Percentiles rank a stretch among this genome's conserved stretches.
phyloP scores from a whole-genome alignment of 2,329 filamentous ascomycete species.

The Pseudovirgaria hyperparasitica region DNA sequence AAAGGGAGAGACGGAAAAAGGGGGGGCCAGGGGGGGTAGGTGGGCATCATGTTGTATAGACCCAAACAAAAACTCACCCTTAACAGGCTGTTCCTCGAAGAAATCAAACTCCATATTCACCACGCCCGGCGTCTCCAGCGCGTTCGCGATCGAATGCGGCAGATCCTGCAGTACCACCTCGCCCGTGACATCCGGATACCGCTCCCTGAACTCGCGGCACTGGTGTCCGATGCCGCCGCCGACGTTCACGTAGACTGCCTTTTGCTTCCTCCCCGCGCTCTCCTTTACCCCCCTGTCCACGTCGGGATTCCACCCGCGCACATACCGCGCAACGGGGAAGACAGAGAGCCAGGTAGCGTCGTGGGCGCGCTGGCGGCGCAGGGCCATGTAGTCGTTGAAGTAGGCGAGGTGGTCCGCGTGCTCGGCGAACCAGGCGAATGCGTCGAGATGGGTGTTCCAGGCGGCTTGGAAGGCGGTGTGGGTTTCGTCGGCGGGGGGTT shows the following conservation, averaged over 20 bases:
- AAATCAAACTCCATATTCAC: constrained; percentile 16
- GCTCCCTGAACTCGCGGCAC: constrained; percentile 17
- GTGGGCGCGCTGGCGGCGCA: constrained; percentile 4
- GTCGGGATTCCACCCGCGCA: neutral
- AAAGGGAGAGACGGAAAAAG: no score
- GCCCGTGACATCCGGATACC: constrained; percentile 19
- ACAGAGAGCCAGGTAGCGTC: constrained; percentile 4
- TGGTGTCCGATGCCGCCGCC: constrained; percentile 30
- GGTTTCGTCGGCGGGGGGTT: constrained; percentile 3
- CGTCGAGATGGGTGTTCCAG: constrained; percentile 2
- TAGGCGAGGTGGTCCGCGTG: constrained; percentile 4
- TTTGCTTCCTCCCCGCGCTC: no score
- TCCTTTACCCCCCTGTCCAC: neutral
- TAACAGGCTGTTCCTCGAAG: constrained; percentile 16
- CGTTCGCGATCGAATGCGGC: constrained; percentile 17
- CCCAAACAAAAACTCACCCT: constrained; percentile 6
- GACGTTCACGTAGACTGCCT: no score
- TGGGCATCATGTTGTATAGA: neutral
- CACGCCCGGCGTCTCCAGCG: constrained; percentile 15
- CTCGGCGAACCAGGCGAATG: constrained; percentile 4
- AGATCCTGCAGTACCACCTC: constrained; percentile 30
- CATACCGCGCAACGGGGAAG: constrained; percentile 4
- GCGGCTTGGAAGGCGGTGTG: constrained; percentile 6
- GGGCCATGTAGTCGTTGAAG: constrained; percentile 8
- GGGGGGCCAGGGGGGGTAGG: neutral